A percentile compares a stretch with the other conserved stretches of the same genome.
These are phyloP conservation scores for Amesomyces nigricolor DNA, from an alignment of 2,329 filamentous ascomycete species.

Conservation along the genomic window DNA sequence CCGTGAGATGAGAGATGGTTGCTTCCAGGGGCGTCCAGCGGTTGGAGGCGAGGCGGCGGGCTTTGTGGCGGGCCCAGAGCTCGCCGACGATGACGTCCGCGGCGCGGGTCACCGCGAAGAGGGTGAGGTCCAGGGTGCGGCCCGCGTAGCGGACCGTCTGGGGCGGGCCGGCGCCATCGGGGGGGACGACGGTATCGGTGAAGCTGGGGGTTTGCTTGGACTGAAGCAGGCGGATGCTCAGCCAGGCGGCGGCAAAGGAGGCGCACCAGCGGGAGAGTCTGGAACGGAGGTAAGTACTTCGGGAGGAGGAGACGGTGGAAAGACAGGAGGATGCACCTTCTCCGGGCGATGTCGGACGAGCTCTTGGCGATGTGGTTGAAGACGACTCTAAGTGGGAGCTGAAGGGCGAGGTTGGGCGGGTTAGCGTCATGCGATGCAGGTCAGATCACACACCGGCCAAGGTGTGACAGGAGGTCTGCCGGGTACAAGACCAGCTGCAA, in stretches of 20 bases:
- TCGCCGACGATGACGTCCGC: conserved; percentile 64
- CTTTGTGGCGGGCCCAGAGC: conserved; percentile 52
- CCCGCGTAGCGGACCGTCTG: conserved; percentile 47
- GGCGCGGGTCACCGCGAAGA: conserved; percentile 70
- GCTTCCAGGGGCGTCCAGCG: conserved; percentile 47
- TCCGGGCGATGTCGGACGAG: conserved; percentile 27
- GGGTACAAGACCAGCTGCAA: too few species aligned
- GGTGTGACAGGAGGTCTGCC: not conserved
- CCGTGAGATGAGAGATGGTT: conserved; percentile 43
- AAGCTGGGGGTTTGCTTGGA: conserved; percentile 45
- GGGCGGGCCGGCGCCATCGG: conserved; percentile 17
- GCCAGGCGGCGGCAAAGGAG: conserved; percentile 53
- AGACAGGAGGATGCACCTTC: conserved; percentile 30
- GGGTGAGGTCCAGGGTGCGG: conserved; percentile 72
- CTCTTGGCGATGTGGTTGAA: conserved; percentile 25
- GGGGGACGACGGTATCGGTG: conserved; percentile 34
- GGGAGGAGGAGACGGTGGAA: not conserved
- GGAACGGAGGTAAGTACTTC: conserved; percentile 1
- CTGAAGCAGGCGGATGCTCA: conserved; percentile 53
- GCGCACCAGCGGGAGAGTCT: conserved; percentile 54
- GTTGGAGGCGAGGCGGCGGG: conserved; percentile 38
- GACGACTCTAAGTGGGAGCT: conserved; percentile 32
- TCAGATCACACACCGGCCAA: not conserved
- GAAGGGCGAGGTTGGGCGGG: not conserved
- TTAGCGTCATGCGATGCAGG: conserved; percentile 1